Percentiles rank a stretch among this genome's conserved stretches.
Evolutionary conservation across 495 filamentous ascomycete species (phyloP).

Genomic region (Parathielavia appendiculata): DNA sequence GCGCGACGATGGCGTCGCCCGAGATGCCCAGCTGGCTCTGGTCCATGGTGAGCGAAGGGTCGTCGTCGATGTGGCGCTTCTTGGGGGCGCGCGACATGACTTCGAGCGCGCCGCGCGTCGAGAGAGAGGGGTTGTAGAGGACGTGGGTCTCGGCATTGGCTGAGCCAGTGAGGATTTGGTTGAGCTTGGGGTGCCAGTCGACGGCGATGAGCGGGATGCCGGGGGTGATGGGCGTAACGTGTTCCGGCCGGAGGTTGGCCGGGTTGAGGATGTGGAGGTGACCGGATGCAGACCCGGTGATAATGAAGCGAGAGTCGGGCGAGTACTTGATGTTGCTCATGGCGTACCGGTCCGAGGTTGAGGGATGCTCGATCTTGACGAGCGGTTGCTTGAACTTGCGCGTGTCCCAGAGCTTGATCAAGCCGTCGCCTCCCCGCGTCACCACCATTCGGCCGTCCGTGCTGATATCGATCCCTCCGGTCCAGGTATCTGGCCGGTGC

Average conservation of each 20-base stretch:
- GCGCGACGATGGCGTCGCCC: slow-evolving; percentile 72
- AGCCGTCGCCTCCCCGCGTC: slow-evolving; percentile 81
- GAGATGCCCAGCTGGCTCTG: slow-evolving; percentile 64
- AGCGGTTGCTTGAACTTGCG: slow-evolving; percentile 90
- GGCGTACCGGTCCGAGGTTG: slow-evolving; percentile 76
- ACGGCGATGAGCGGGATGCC: slow-evolving; percentile 76
- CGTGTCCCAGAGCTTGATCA: slow-evolving; percentile 87
- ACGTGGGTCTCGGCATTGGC: slow-evolving; percentile 83
- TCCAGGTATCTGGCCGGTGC: slow-evolving; percentile 82
- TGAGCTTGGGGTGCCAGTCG: slow-evolving; percentile 88
- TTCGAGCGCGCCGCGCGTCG: slow-evolving; percentile 72
- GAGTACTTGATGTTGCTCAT: slow-evolving; percentile 86
- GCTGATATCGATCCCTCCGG: slow-evolving; percentile 87
- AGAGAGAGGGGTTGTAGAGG: slow-evolving; percentile 81
- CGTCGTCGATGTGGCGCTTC: slow-evolving; percentile 89
- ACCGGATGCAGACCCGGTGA: slow-evolving; percentile 83
- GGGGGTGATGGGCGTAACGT: slow-evolving; percentile 78
- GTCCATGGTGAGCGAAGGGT: slow-evolving; percentile 78
- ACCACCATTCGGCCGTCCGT: slow-evolving; percentile 83
- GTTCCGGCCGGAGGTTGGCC: slow-evolving; percentile 76
- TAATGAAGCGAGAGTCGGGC: slow-evolving; percentile 70
- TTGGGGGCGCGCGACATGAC: slow-evolving; percentile 94
- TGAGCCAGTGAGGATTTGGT: slow-evolving; percentile 92
- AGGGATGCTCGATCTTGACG: slow-evolving; percentile 68
- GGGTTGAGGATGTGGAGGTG: slow-evolving; percentile 91